Base-by-base conservation (phyloP, 108 stramenopile genomes). In the Mediolabrus comicus region DNA sequence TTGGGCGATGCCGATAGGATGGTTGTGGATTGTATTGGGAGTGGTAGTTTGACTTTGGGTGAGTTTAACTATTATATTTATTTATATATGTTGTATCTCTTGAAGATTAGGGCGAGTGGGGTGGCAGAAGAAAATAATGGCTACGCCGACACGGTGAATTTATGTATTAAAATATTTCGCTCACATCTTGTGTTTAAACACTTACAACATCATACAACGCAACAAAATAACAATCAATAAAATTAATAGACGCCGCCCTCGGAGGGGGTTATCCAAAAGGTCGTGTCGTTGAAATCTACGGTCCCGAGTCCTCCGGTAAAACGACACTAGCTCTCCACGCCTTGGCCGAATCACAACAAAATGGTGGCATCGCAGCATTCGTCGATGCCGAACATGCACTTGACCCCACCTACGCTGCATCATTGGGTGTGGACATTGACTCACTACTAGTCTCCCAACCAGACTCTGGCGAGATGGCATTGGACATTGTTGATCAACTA, bases 301-400 rank as follows among this genome's bases (percentile, higher is more conserved):
- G 98, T 6, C 98, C 97, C 6, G 97, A 99, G 84, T 81, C 83
- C 36, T 86, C 84, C 32, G 98, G 97, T 36, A 98, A 98, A 75
- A 99, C 98, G 7, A 98, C 98, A 7, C 70, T 99, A 41, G 98
- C 98, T 4, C 82, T 99, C 33, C 97, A 99, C 60, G 96, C 91
- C 24, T 87, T 97, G 53, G 98, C 97, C 5, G 82, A 96, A 81
- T 74, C 75, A 41, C 97, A 99, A 77, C 80, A 81, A 68, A 54
- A 41, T 22, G 96, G 96, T 1, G 97, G 97, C 5, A 94, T 80
- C 4, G 96, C 96, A 9, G 97, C 97, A 10, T 98, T 99, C 68
- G 89, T 99, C 56, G 97, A 99, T 72, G 97, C 96, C 28, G 97
- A 99, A 82, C 97, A 98, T 77, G 97, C 98, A n/a, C 69, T 99